Conservation (phyloP, 805 yeast species). For the Saturnispora besseyi region DNA sequence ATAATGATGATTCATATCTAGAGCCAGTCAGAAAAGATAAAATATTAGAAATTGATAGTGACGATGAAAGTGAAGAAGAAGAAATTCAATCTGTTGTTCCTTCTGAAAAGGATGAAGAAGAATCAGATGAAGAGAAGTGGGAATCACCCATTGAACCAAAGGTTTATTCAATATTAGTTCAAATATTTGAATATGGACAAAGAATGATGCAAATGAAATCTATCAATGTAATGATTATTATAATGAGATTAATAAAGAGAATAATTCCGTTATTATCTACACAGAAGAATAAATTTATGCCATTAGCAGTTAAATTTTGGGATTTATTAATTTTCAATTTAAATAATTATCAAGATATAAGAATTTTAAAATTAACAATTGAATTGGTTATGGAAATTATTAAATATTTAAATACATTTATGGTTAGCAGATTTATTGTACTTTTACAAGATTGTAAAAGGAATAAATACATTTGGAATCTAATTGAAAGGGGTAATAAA, state of each 20-base stretch:
- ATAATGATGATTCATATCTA: constrained; percentile 11
- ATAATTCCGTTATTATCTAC: constrained; percentile 48
- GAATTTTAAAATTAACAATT: constrained; percentile 25
- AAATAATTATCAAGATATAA: constrained; percentile 18
- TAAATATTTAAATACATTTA: constrained; percentile 36
- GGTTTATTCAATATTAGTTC: constrained; percentile 49
- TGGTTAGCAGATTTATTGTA: constrained; percentile 38
- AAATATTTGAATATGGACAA: constrained; percentile 62
- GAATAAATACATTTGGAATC: constrained; percentile 6
- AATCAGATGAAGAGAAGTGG: constrained; percentile 43
- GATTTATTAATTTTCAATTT: constrained; percentile 29
- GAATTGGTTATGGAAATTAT: constrained; percentile 23
- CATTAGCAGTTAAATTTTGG: constrained; percentile 47
- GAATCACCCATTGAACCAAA: constrained; percentile 52
- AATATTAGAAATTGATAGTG: constrained; percentile 25
- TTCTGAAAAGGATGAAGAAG: constrained; percentile 21
- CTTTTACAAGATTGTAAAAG: constrained; percentile 23
- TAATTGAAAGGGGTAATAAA: constrained; percentile 12
- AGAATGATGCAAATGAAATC: constrained; percentile 51
- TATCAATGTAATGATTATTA: constrained; percentile 36
- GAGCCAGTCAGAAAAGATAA: constrained; percentile 18
- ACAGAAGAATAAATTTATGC: constrained; percentile 35
- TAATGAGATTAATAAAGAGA: constrained; percentile 40
- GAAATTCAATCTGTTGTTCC: constrained; percentile 24
- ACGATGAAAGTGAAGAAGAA: constrained; percentile 31